Evolutionary conservation across 2,329 filamentous ascomycete species (phyloP).

Genomic region (Colletotrichum sp.): DNA sequence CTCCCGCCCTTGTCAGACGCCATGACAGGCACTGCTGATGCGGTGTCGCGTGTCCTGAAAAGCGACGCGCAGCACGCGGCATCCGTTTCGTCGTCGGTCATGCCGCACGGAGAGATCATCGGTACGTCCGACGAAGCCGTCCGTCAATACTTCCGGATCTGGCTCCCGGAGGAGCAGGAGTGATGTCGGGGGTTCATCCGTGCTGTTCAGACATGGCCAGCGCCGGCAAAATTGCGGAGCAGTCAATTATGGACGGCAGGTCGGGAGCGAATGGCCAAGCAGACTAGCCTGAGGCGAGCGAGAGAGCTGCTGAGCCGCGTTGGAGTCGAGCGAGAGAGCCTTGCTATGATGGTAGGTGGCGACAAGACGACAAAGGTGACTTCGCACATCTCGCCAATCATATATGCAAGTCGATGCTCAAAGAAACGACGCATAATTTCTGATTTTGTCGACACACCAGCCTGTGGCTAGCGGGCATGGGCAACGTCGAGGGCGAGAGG

Average conservation of each 20-base stretch:
- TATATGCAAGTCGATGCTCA: background rate
- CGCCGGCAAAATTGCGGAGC: background rate
- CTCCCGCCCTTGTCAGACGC: background rate
- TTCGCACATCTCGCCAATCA: background rate
- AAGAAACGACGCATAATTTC: background rate
- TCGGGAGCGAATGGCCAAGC: background rate
- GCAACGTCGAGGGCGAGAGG: background rate
- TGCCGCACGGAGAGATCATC: background rate
- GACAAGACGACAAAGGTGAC: background rate
- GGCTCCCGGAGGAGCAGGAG: background rate
- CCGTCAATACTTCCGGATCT: background rate
- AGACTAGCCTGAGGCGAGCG: background rate
- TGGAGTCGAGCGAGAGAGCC: background rate
- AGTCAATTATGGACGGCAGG: background rate
- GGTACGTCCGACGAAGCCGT: background rate
- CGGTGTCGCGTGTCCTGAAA: background rate
- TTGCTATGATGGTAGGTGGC: background rate
- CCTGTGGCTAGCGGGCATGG: background rate
- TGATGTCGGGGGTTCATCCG: background rate
- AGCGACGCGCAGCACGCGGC: background rate
- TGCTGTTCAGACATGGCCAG: background rate
- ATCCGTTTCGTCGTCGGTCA: background rate
- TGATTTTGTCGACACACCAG: background rate
- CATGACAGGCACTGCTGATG: background rate
- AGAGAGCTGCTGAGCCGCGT: background rate